Conservation (phyloP, 768 basidiomycete genomes). For the Mycena olivaceomarginata region DNA sequence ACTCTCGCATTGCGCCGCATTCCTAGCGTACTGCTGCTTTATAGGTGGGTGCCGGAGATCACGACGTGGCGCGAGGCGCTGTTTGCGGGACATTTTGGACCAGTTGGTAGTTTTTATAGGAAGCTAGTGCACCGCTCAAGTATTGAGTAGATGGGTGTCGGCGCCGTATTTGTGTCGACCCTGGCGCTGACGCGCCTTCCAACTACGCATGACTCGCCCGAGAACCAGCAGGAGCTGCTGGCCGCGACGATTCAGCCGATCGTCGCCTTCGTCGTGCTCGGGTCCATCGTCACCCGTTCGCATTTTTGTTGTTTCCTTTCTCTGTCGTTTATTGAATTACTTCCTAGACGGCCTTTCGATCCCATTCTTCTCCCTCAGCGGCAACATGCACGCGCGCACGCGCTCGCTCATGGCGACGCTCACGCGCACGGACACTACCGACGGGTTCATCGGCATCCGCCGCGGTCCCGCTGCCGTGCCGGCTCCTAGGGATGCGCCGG, state of each 20-base stretch:
- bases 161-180: constrained; percentile 91
- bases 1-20: constrained; percentile 88
- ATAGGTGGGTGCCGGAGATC: constrained; percentile 93
- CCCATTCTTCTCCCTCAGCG: constrained; percentile 77
- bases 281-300: constrained; percentile 90
- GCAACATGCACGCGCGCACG: constrained; percentile 64
- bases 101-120: constrained; percentile 61
- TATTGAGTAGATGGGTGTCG: constrained; percentile 87
- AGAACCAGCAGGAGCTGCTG: constrained; percentile 82
- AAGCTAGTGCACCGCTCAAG: not conserved
- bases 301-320: constrained; percentile 25
- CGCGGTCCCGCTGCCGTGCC: constrained; percentile 40
- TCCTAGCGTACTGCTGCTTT: constrained; percentile 85
- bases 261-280: constrained; percentile 90
- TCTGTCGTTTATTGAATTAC: not conserved
- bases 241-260: constrained; percentile 86
- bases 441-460: constrained; percentile 65
- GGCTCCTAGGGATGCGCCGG: too few relatives aligned
- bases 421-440: constrained; percentile 59
- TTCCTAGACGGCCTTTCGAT: constrained; percentile 82
- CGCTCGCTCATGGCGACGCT: constrained; percentile 66
- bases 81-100: constrained; percentile 93
- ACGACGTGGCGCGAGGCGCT: constrained; percentile 89
- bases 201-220: constrained; percentile 73
- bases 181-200: constrained; percentile 81